Evolutionary conservation across 192 early-diverging fungal genomes (phyloP).

Genomic region (Lunasporangiospora selenospora): DNA sequence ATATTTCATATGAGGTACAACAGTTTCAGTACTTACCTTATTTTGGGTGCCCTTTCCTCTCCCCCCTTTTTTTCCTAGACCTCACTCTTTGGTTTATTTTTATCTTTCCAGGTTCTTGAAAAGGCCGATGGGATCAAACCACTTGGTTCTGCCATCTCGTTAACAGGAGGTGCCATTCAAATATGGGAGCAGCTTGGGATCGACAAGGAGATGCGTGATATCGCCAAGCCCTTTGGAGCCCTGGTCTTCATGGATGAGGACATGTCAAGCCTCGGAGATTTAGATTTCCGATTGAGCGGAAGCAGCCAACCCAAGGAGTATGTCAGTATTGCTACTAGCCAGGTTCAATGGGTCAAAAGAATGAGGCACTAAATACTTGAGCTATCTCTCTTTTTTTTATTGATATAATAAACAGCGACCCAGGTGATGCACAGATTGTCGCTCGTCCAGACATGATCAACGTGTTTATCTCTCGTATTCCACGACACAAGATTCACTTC

Average conservation of each 20-base stretch:
- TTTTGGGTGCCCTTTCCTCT: background rate
- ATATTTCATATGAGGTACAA: no score
- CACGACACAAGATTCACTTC: constrained; percentile 7
- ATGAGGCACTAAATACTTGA: background rate
- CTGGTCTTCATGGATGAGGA: constrained; percentile 16
- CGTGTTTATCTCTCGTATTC: constrained; percentile 9
- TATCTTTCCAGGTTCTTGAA: constrained; percentile 19
- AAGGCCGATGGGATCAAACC: constrained; percentile 24
- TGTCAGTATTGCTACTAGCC: background rate
- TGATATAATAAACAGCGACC: constrained; percentile 5
- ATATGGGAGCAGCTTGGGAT: constrained; percentile 31
- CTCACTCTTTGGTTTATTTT: background rate
- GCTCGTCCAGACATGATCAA: constrained; percentile 13
- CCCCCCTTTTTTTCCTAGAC: background rate
- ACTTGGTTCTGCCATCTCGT: constrained; percentile 16
- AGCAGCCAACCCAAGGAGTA: constrained; percentile 1
- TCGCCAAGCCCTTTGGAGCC: constrained; percentile 27
- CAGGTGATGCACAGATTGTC: constrained; percentile 6
- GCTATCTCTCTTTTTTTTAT: background rate
- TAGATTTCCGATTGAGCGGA: constrained; percentile 5
- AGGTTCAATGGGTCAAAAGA: constrained; percentile 2
- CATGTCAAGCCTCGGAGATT: background rate
- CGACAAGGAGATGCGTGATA: constrained; percentile 1
- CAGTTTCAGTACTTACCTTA: background rate
- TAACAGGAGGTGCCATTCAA: background rate